A percentile compares a stretch with the other conserved stretches of the same genome.
Evolutionary conservation across 345 rosid species (phyloP).

Genomic region (Citrus trifoliata): DNA sequence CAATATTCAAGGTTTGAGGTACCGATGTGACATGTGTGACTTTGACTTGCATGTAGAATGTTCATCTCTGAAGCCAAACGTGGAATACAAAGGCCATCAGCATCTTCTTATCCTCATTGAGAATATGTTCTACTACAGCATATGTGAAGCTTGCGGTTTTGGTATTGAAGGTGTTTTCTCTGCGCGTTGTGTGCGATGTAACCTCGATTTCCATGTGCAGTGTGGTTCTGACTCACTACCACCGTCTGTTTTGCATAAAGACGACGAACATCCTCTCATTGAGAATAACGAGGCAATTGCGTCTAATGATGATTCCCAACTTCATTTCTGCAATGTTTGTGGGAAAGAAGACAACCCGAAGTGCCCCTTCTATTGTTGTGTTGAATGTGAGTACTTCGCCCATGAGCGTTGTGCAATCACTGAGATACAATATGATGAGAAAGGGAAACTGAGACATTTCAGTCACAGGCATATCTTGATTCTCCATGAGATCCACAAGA

Average conservation of each 20-base stretch:
- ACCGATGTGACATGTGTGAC: not conserved
- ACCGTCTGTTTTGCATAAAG: not conserved
- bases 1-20: not conserved
- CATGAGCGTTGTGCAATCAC: not conserved
- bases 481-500: not conserved
- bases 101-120: not conserved
- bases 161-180: rapidly evolving
- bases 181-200: not conserved
- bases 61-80: not conserved
- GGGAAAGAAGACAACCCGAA: rapidly evolving
- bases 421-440: not conserved
- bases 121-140: not conserved
- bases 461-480: not conserved
- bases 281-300: no score
- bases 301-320: no score
- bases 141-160: not conserved
- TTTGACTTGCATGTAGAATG: not conserved
- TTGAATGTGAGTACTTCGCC: not conserved
- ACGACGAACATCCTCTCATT: not conserved
- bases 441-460: not conserved
- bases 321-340: not conserved
- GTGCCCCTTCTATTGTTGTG: not conserved
- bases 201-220: not conserved
- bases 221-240: not conserved
- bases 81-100: not conserved